Base-by-base conservation (phyloP, 441 rosid genomes). In the Aquilaria agallochum region DNA sequence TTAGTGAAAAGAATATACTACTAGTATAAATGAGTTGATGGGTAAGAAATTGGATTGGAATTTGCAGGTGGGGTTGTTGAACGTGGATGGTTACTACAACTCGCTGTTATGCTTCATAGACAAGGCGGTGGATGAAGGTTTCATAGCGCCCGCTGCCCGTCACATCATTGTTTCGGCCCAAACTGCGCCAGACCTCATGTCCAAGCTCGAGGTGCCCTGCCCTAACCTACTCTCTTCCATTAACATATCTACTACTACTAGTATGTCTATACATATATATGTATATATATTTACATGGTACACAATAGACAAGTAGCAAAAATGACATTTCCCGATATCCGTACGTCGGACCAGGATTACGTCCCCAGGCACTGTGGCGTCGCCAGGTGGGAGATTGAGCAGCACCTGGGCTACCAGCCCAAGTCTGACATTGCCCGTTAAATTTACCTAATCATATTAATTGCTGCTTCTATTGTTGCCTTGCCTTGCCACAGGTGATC, bases 121-220 rank as follows among this genome's bases (percentile, higher is more conserved):
- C 76, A 89, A 90, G 65, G 97, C 98, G 1, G 96, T 94, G 1
- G 98, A 90, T 31, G 98, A 94, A 78, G 97, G 98, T 0, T 91
- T 94, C 80, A 70, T 91, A 56, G 71, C 90, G 5, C 82, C 96
- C 51, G 79, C 92, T 33, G 95, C 96, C 54, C 94, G 95, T 5
- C 78, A 86, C 68, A 94, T 94, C 61, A 86, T 94, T 50, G 90
- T 91, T 33, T 89, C 99, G 14, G 95, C 93, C 68, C 78, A 75
- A 27, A 82, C 84, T 47, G 83, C 86, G 72, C 65, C 72, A 40
- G 80, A 82, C 46, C 73, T 82, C 63, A 79, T 86, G 60, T 76
- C 76, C 74, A 81, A 78, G 74, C 87, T 83, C 31, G 89, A 83
- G 88, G 92, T 85, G 45, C 20, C 5, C 40, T 12, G 50, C 9